Conservation (phyloP, 2,329 filamentous ascomycete species). For the Lasiodiplodia theobromae region DNA sequence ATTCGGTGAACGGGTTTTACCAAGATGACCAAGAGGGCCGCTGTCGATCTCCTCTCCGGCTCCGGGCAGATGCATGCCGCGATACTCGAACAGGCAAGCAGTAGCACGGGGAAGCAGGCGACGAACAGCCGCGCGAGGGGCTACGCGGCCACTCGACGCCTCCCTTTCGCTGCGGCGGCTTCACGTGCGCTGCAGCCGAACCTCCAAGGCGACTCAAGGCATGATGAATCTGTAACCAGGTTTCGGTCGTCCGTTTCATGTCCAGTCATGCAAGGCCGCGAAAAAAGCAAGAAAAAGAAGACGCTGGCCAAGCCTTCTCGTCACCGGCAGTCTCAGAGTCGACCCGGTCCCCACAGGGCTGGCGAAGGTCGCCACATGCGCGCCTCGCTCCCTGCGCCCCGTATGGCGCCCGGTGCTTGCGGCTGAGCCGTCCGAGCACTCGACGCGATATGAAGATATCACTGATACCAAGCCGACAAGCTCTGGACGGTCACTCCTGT, state of each 20-base stretch:
- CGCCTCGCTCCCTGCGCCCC: slow-evolving; percentile 25
- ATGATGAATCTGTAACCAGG: slow-evolving; percentile 27
- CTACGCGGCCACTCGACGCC: slow-evolving; percentile 20
- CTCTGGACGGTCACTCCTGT: slow-evolving; percentile 14
- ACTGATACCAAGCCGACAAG: slow-evolving; percentile 6
- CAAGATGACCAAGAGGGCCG: slow-evolving; percentile 6
- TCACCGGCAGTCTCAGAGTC: slow-evolving; percentile 26
- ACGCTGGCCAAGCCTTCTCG: slow-evolving; percentile 22
- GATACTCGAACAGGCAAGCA: slow-evolving; percentile 17
- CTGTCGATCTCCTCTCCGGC: slow-evolving; percentile 15
- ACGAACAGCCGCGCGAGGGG: slow-evolving; percentile 20
- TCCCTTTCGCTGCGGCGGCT: slow-evolving; percentile 3
- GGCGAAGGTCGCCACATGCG: slow-evolving; percentile 18
- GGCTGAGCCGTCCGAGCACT: slow-evolving; percentile 14
- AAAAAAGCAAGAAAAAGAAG: slow-evolving; percentile 24
- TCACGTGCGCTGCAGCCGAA: slow-evolving; percentile 6
- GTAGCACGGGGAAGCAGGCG: slow-evolving; percentile 11
- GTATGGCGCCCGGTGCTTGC: slow-evolving; percentile 17
- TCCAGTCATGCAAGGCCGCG: slow-evolving; percentile 25
- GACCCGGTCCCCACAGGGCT: slow-evolving; percentile 19
- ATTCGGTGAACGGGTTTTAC: not conserved
- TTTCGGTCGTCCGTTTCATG: slow-evolving; percentile 27
- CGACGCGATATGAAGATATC: slow-evolving; percentile 19
- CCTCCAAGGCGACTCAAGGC: not conserved
- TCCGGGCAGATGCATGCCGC: slow-evolving; percentile 22